Conservation (phyloP, 345 rosid genomes). For the Gossypium anomalum region DNA sequence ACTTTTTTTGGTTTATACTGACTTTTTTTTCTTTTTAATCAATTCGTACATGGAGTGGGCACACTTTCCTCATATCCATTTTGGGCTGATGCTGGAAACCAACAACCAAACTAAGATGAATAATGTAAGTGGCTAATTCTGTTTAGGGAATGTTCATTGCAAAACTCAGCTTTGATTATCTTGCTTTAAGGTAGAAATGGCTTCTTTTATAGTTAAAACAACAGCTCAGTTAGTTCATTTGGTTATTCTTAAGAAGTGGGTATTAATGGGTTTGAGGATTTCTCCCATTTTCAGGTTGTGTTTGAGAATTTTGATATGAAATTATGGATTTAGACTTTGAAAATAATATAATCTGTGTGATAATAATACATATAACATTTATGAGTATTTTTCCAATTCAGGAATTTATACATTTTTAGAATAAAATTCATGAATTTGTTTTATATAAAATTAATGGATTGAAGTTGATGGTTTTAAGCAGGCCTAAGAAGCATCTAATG, state of each 20-base stretch:
- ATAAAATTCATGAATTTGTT: too few relatives aligned
- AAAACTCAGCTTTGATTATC: too few relatives aligned
- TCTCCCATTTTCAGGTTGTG: too few relatives aligned
- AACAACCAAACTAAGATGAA: slow-evolving; percentile 5
- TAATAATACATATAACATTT: too few relatives aligned
- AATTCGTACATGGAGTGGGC: slow-evolving; percentile 50
- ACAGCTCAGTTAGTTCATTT: background rate
- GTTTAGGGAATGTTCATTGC: background rate
- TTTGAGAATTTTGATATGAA: too few relatives aligned
- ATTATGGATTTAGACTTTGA: too few relatives aligned
- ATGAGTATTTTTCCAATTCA: too few relatives aligned
- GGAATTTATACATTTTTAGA: too few relatives aligned
- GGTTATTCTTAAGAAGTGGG: too few relatives aligned
- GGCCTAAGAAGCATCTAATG: slow-evolving; percentile 44
- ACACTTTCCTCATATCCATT: slow-evolving; percentile 11
- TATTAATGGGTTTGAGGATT: too few relatives aligned
- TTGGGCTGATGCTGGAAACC: slow-evolving; percentile 10
- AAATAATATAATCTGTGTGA: too few relatives aligned
- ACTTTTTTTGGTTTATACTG: slow-evolving; percentile 9
- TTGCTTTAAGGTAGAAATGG: background rate
- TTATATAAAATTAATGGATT: background rate
- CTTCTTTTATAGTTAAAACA: background rate
- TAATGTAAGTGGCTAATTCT: background rate
- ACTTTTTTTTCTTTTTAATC: background rate
- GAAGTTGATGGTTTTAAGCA: slow-evolving; percentile 16